phyloP scores from a whole-genome alignment of 345 rosid species.

The Populus davidiana region DNA sequence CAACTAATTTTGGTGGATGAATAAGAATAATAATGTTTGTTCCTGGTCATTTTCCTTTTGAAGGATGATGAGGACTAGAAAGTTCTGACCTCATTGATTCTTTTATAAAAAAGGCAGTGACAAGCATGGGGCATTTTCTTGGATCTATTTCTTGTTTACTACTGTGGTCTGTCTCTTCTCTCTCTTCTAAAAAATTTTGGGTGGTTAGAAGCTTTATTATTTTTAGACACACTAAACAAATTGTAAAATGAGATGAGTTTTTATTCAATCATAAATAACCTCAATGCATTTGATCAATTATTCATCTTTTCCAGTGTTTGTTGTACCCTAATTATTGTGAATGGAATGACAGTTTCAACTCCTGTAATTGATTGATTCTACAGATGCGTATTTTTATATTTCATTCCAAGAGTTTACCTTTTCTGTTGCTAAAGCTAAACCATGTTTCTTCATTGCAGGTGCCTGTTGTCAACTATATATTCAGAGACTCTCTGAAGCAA shows the following conservation, averaged over 20 bases:
- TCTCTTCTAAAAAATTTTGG: background rate
- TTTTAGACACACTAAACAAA: background rate
- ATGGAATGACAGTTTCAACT: background rate
- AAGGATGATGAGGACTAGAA: too few relatives aligned
- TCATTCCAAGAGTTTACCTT: background rate
- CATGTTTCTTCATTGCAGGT: slow-evolving; percentile 35
- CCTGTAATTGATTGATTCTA: background rate
- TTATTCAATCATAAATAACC: background rate
- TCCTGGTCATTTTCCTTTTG: too few relatives aligned
- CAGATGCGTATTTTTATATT: background rate
- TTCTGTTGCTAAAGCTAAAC: slow-evolving; percentile 10
- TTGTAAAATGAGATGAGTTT: background rate
- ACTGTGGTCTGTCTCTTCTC: background rate
- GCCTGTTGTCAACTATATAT: slow-evolving; percentile 65
- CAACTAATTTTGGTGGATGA: too few relatives aligned
- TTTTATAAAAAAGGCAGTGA: too few relatives aligned
- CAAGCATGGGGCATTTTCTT: too few relatives aligned
- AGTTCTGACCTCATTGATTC: too few relatives aligned
- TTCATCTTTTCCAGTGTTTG: background rate
- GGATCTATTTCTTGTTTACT: too few relatives aligned
- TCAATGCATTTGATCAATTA: background rate
- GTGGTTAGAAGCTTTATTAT: background rate
- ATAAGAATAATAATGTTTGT: too few relatives aligned
- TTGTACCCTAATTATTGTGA: background rate
- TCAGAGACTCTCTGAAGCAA: slow-evolving; percentile 75